Conservation (phyloP, 108 stramenopile species). For the Stephanodiscus triporus region DNA sequence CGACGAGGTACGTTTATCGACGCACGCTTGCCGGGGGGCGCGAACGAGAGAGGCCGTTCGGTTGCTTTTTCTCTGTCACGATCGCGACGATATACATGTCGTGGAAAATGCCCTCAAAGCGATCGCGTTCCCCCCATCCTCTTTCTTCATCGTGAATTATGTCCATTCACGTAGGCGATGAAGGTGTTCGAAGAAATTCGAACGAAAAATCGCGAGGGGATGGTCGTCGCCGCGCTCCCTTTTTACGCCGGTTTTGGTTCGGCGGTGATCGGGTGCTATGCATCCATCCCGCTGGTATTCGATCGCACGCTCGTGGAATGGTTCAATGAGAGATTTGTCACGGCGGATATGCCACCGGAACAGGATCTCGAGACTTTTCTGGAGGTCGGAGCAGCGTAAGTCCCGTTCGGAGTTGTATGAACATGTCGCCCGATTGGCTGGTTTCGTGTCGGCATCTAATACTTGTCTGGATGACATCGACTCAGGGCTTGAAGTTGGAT, state of each 20-base stretch:
- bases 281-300: slow-evolving; percentile 79
- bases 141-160: no score
- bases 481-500: slow-evolving; percentile 77
- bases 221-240: slow-evolving; percentile 61
- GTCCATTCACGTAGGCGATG: slow-evolving; percentile 38
- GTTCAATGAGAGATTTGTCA: slow-evolving; percentile 88
- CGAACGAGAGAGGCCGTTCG: no score
- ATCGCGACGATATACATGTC: no score
- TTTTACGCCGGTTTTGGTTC: slow-evolving; percentile 69
- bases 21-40: no score
- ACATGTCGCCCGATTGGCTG: not conserved
- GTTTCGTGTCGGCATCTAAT: not conserved
- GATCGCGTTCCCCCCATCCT: no score
- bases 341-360: slow-evolving; percentile 75
- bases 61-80: no score
- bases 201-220: slow-evolving; percentile 57
- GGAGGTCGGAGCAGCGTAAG: slow-evolving; percentile 79
- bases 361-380: slow-evolving; percentile 82
- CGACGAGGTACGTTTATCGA: slow-evolving; percentile 18
- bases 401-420: not conserved
- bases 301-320: slow-evolving; percentile 61
- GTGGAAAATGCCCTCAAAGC: no score
- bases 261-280: slow-evolving; percentile 54
- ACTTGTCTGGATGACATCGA: not conserved
- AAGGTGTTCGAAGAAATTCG: slow-evolving; percentile 44